Percentiles rank a stretch among this genome's conserved stretches.
Evolutionary conservation across 169 alveolate genomes (phyloP).

Genomic region (Cryptosporidium meleagridis): DNA sequence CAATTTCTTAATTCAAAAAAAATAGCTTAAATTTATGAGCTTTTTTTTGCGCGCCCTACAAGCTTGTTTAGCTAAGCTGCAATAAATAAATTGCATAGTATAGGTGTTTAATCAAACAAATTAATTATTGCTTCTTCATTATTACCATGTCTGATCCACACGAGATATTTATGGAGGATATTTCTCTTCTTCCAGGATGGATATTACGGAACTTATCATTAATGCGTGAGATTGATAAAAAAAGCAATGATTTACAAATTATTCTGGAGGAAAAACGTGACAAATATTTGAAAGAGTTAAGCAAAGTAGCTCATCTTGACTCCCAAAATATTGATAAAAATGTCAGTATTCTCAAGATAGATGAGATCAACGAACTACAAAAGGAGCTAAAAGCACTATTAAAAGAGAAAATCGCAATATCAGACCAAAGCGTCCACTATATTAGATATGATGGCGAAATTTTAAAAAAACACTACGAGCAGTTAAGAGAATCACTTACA

Average conservation of each 20-base stretch:
- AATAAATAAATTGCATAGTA: not conserved
- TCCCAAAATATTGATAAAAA: not conserved
- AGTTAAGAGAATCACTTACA: conserved; percentile 41
- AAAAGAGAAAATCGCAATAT: conserved; percentile 59
- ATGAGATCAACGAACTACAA: conserved; percentile 42
- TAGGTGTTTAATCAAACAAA: not conserved
- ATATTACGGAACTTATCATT: conserved; percentile 63
- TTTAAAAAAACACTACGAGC: conserved; percentile 51
- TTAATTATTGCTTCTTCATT: not conserved
- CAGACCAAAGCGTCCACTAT: conserved; percentile 71
- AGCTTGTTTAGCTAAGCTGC: not conserved
- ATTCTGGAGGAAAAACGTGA: conserved; percentile 21
- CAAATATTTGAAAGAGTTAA: conserved; percentile 9
- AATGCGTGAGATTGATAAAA: conserved; percentile 65
- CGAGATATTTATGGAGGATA: conserved; percentile 67
- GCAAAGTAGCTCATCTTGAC: not conserved
- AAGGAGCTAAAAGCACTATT: conserved; percentile 29
- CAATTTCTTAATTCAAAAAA: not conserved
- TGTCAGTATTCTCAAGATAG: not conserved
- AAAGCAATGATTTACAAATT: conserved; percentile 30
- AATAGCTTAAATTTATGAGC: not conserved
- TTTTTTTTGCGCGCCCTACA: not conserved
- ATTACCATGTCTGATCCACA: conserved; percentile 38
- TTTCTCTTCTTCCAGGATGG: conserved; percentile 74
- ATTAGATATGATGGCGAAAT: conserved; percentile 74